Evolutionary conservation across 208 protist genomes (phyloP), one percentile per base, ranked within the genome.

Genomic region (Hexamita inflata): DNA sequence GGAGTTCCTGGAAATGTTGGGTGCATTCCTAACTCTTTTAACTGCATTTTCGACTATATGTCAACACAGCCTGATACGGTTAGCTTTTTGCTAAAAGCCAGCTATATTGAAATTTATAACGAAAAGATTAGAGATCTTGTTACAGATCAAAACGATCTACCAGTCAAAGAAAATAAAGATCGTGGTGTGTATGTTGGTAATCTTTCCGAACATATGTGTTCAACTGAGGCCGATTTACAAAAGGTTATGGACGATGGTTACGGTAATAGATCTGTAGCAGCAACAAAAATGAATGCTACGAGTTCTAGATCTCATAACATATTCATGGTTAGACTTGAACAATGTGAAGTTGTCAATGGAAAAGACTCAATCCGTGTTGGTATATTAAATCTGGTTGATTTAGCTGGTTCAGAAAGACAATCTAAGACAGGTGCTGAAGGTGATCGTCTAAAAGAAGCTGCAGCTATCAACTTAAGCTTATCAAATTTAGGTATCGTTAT

Each of bases 301-400:
- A 75, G 64, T 1, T 75, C 65, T 28, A 1, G 75, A 30, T 79
- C 76, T 19, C 76, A 79, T 49, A 74, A 19, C 40, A 81, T 81
- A 24, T 81, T 81, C 30, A 61, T 32, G 0, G 61, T 81, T 39
- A 68, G 19, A 29, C 2, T 78, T 19, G 76, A 74, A 74, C 75
- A 34, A n/a, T 30, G 42, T 9, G 15, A 39, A 1, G 7, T 53
- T 42, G 61, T 75, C 11, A 35, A 75, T 32, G 74, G 64, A 26
- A 60, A 61, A 2, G 67, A 79, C 0, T 1, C 26, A 19, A 49
- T 73, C 41, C 42, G 38, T 45, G 58, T 73, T 11, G 78, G 62
- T 15, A 82, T 82, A 45, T 32, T 87, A 4, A 82, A 82, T 42
- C 49, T 87, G 2, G 75, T 87, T 0, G 84, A 87, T 81, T 49